phyloP scores from a whole-genome alignment of 176 grass and related monocot species.

The Oryza longistaminata region DNA sequence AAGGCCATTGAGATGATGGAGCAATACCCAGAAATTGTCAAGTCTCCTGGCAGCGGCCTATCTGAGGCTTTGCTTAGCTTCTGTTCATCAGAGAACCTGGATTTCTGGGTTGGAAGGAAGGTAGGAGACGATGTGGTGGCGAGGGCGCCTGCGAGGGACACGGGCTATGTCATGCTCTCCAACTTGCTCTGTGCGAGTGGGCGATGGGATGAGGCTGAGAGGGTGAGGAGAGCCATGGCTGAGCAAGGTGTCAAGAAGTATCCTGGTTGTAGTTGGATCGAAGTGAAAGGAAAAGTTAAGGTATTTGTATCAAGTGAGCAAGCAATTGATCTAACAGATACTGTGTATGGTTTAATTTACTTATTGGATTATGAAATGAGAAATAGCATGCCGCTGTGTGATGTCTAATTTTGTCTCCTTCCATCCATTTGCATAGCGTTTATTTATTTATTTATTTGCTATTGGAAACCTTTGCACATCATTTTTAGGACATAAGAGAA shows the following conservation, averaged over 20 bases:
- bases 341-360: slow-evolving; percentile 4
- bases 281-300: slow-evolving; percentile 43
- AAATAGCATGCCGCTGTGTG: neutral
- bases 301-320: slow-evolving; percentile 56
- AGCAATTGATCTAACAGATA: slow-evolving; percentile 4
- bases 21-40: neutral
- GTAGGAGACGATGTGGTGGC: slow-evolving; percentile 25
- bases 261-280: slow-evolving; percentile 78
- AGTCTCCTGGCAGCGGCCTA: neutral
- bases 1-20: slow-evolving; percentile 40
- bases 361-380: slow-evolving; percentile 49
- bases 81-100: slow-evolving; percentile 9
- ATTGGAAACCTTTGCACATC: neutral
- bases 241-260: slow-evolving; percentile 60
- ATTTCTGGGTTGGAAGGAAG: slow-evolving; percentile 11
- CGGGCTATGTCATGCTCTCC: slow-evolving; percentile 60
- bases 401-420: neutral
- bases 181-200: slow-evolving; percentile 51
- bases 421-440: neutral
- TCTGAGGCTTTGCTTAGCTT: slow-evolving; percentile 48
- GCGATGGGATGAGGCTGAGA: slow-evolving; percentile 59
- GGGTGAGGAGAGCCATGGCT: slow-evolving; percentile 51
- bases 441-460: neutral
- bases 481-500: neutral
- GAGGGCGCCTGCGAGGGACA: slow-evolving; percentile 30